phyloP scores from a whole-genome alignment of 139 green algal genomes.

The Chlorella sp. region DNA sequence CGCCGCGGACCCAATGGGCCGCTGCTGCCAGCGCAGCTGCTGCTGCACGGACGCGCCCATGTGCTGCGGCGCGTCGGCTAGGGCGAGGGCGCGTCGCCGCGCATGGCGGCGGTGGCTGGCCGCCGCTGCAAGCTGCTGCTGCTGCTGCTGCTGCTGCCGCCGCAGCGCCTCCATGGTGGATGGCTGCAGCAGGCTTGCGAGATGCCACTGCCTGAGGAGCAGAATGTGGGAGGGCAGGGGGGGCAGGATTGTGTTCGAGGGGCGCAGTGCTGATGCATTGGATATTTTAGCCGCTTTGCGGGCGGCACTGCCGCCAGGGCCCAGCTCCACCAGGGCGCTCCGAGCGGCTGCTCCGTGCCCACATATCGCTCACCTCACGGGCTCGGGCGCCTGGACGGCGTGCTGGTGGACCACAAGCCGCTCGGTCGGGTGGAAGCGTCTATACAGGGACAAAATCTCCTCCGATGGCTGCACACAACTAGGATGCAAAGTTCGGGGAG shows the following conservation, averaged over 20 bases:
- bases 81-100: neutral
- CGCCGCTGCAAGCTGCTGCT: neutral
- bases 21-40: neutral
- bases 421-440: too few species aligned
- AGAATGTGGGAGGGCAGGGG: neutral
- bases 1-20: neutral
- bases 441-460: too few species aligned
- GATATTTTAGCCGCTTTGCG: too few species aligned
- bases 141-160: neutral
- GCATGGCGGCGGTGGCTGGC: neutral
- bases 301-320: too few species aligned
- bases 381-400: too few species aligned
- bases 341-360: too few species aligned
- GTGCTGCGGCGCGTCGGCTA: neutral
- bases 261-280: too few species aligned
- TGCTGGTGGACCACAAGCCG: too few species aligned
- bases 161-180: neutral
- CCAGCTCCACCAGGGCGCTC: too few species aligned
- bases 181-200: neutral
- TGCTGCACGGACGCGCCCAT: neutral
- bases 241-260: neutral
- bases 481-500: too few species aligned
- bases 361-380: too few species aligned
- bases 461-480: too few species aligned
- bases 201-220: constrained; percentile 8